Evolutionary conservation across 257 asterid species (phyloP).

Genomic region (Penstemon newberryi): DNA sequence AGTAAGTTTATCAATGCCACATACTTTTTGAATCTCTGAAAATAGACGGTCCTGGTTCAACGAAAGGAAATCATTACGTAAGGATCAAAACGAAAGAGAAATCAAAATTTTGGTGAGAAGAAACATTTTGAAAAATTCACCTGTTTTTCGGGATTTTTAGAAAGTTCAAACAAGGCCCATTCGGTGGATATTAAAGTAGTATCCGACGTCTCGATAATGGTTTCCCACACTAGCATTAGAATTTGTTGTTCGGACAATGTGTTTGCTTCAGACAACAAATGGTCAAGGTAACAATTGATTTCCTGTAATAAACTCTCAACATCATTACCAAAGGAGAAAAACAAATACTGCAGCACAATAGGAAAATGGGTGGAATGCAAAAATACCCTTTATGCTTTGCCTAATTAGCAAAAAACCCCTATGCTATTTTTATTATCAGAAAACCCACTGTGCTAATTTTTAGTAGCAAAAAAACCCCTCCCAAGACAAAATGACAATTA

Average conservation of each 20-base stretch:
- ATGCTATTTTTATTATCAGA: no score
- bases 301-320: slow-evolving; percentile 34
- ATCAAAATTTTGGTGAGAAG: no score
- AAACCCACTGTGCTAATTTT: no score
- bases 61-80: not conserved
- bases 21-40: slow-evolving; percentile 41
- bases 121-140: slow-evolving; percentile 17
- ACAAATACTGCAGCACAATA: no score
- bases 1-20: slow-evolving; percentile 45
- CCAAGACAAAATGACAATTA: no score
- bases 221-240: slow-evolving; percentile 61
- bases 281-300: slow-evolving; percentile 49
- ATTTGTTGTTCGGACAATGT: slow-evolving; percentile 54
- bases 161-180: slow-evolving; percentile 79
- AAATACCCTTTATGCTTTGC: no score
- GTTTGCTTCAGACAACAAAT: slow-evolving; percentile 52
- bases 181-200: slow-evolving; percentile 61
- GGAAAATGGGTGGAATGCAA: no score
- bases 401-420: no score
- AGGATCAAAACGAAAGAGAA: no score
- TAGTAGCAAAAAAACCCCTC: no score
- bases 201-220: slow-evolving; percentile 71
- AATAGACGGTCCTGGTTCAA: slow-evolving; percentile 41
- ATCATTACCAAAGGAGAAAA: no score
- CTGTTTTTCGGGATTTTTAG: slow-evolving; percentile 61